These are phyloP conservation scores for Aspergillus japonicus DNA, from an alignment of 2,329 filamentous ascomycete species.

Conservation along the genomic window DNA sequence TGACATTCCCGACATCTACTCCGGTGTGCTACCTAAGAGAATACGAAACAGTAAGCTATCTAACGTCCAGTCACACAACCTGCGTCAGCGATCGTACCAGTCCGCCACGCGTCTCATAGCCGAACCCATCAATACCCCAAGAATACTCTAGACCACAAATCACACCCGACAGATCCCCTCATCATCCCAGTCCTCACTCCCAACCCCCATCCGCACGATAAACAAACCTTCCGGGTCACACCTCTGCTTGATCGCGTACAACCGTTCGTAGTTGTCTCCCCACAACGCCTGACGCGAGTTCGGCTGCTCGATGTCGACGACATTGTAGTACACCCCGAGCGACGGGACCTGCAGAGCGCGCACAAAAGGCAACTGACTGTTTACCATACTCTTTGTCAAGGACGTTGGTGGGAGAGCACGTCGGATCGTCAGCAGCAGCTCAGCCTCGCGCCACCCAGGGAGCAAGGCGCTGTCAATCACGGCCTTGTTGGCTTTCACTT, in stretches of 20 bases:
- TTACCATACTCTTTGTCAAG: neutral
- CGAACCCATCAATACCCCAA: too few relatives aligned
- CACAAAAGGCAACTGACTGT: neutral
- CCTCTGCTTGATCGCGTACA: constrained; percentile 32
- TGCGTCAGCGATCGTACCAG: too few relatives aligned
- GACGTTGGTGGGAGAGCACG: neutral
- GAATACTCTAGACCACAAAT: too few relatives aligned
- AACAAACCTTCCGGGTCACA: constrained; percentile 34
- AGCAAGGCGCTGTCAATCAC: neutral
- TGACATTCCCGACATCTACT: too few relatives aligned
- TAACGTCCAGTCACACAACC: too few relatives aligned
- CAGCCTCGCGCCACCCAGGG: neutral
- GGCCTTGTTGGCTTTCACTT: neutral
- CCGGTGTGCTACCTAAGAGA: too few relatives aligned
- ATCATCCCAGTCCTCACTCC: constrained; percentile 29
- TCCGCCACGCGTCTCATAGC: too few relatives aligned
- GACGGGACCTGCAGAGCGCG: neutral
- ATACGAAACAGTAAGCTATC: too few relatives aligned
- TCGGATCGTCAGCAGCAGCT: neutral
- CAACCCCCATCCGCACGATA: constrained; percentile 23
- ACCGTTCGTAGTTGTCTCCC: neutral
- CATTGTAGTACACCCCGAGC: neutral
- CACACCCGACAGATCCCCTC: constrained; percentile 20
- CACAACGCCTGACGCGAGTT: neutral
- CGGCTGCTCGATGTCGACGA: neutral